Conservation (phyloP, 352 stramenopile species). For the Globisporangium okanoganense region DNA sequence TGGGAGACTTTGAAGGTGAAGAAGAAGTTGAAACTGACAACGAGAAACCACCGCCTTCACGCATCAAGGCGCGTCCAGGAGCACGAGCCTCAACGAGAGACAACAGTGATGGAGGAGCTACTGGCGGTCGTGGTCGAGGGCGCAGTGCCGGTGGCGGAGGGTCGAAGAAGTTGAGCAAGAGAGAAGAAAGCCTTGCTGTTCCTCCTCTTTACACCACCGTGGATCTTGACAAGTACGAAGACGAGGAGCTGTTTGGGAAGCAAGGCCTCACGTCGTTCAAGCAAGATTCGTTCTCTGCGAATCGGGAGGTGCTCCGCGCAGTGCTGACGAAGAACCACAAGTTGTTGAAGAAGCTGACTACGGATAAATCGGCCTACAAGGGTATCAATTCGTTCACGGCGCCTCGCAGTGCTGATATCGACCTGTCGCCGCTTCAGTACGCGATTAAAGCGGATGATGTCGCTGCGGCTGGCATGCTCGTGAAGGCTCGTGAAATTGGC, state of each 20-base stretch:
- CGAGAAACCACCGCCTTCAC: constrained; percentile 41
- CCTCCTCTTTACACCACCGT: constrained; percentile 43
- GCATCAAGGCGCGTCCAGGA: constrained; percentile 21
- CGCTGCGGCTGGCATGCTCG: constrained; percentile 32
- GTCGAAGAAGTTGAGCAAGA: constrained; percentile 27
- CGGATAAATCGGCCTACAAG: constrained; percentile 38
- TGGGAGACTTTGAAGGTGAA: constrained; percentile 18
- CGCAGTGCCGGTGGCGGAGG: constrained; percentile 11
- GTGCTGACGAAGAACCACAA: constrained; percentile 70
- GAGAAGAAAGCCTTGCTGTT: constrained; percentile 42
- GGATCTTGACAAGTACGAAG: constrained; percentile 49
- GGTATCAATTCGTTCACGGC: constrained; percentile 50
- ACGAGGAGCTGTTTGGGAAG: constrained; percentile 44
- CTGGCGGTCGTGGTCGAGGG: constrained; percentile 9
- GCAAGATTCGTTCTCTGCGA: constrained; percentile 46
- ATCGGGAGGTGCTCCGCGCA: constrained; percentile 63
- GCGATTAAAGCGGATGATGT: constrained; percentile 63
- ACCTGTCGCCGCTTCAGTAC: constrained; percentile 49
- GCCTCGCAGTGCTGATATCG: constrained; percentile 38
- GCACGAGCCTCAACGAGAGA: constrained; percentile 3
- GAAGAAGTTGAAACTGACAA: constrained; percentile 48
- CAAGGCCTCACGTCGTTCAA: constrained; percentile 35
- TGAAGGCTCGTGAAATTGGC: constrained; percentile 47
- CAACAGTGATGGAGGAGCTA: background rate
- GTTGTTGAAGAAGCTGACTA: constrained; percentile 62